A percentile compares a stretch with the other conserved stretches of the same genome.
phyloP scores from a whole-genome alignment of 371 early-diverging fungal genomes.

The Choanephora cucurbitarum region DNA sequence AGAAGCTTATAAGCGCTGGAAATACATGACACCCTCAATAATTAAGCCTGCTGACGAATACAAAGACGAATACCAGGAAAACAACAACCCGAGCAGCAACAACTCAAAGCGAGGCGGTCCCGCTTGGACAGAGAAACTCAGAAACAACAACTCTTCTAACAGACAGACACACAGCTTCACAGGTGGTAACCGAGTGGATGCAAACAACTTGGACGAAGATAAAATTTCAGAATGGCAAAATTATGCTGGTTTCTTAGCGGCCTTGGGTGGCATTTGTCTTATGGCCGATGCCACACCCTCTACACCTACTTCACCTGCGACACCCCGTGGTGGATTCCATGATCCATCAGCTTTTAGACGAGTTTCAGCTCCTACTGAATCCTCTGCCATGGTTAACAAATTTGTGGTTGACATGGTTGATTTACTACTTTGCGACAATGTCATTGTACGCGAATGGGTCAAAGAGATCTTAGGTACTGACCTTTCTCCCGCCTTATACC shows the following conservation, averaged over 20 bases:
- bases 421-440: slow-evolving; percentile 81
- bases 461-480: slow-evolving; percentile 89
- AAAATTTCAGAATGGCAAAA: slow-evolving; percentile 66
- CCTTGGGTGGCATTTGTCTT: slow-evolving; percentile 67
- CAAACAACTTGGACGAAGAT: slow-evolving; percentile 40
- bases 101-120: slow-evolving; percentile 20
- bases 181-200: slow-evolving; percentile 6
- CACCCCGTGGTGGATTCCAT: slow-evolving; percentile 20
- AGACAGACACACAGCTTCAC: slow-evolving; percentile 23
- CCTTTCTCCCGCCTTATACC: slow-evolving; percentile 80
- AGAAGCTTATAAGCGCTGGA: slow-evolving; percentile 84
- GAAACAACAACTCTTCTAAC: slow-evolving; percentile 26
- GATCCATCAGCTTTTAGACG: slow-evolving; percentile 31
- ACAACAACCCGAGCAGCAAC: background rate
- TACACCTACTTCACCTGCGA: slow-evolving; percentile 35
- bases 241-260: slow-evolving; percentile 72
- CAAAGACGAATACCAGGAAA: slow-evolving; percentile 36
- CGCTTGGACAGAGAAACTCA: slow-evolving; percentile 48
- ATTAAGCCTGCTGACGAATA: slow-evolving; percentile 49
- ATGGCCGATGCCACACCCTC: slow-evolving; percentile 44
- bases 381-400: slow-evolving; percentile 70
- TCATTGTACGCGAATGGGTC: slow-evolving; percentile 88
- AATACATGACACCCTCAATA: slow-evolving; percentile 59
- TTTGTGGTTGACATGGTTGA: slow-evolving; percentile 89
- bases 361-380: slow-evolving; percentile 47